Evolutionary conservation across 2,329 filamentous ascomycete genomes (phyloP).

Genomic region (Pseudopyricularia cyperi): DNA sequence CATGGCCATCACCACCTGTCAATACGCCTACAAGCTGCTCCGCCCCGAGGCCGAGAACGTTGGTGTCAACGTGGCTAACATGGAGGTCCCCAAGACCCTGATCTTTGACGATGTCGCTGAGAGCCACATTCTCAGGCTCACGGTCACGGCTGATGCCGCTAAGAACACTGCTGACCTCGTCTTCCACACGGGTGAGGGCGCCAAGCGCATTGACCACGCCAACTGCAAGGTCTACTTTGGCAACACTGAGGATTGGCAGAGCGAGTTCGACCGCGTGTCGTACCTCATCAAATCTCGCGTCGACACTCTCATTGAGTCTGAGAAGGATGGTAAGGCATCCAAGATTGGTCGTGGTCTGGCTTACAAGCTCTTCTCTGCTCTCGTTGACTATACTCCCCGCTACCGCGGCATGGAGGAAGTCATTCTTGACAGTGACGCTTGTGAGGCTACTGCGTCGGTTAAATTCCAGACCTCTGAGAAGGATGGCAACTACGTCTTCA

Average conservation of each 20-base stretch:
- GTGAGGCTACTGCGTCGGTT: constrained; percentile 28
- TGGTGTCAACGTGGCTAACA: constrained; percentile 50
- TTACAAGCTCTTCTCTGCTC: constrained; percentile 54
- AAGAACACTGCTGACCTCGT: constrained; percentile 39
- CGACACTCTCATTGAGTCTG: constrained; percentile 43
- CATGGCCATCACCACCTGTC: constrained; percentile 40
- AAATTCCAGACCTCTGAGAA: constrained; percentile 31
- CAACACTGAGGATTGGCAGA: constrained; percentile 44
- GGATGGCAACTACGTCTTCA: constrained; percentile 40
- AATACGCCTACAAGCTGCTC: constrained; percentile 54
- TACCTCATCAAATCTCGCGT: constrained; percentile 57
- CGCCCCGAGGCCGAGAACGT: constrained; percentile 36
- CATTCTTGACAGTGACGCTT: constrained; percentile 32
- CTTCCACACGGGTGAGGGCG: constrained; percentile 47
- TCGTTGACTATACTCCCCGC: constrained; percentile 41
- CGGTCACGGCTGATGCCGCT: constrained; percentile 44
- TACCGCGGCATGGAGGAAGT: constrained; percentile 48
- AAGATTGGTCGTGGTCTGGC: constrained; percentile 63
- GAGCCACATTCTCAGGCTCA: constrained; percentile 47
- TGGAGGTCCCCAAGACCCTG: constrained; percentile 59
- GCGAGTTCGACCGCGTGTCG: constrained; percentile 52
- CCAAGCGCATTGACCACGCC: constrained; percentile 47
- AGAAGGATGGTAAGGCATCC: constrained; percentile 52
- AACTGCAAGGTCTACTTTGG: constrained; percentile 49
- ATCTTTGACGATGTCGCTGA: constrained; percentile 36